phyloP scores from a whole-genome alignment of 1,139 yeast species.

The Blastobotrys apis region DNA sequence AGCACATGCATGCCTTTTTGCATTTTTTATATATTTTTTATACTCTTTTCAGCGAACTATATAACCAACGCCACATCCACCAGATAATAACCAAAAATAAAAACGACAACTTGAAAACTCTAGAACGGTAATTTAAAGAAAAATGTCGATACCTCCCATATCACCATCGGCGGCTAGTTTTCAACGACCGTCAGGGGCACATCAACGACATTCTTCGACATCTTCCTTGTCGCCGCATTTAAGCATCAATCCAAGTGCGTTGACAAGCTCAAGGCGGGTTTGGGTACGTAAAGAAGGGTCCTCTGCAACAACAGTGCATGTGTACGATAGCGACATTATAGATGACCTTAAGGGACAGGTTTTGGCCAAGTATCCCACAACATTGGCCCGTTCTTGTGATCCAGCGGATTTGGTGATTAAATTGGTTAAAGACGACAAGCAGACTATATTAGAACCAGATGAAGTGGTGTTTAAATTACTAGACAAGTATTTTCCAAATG shows the following conservation, averaged over 20 bases:
- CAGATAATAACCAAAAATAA: too few species aligned
- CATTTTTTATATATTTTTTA: too few species aligned
- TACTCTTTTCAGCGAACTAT: too few species aligned
- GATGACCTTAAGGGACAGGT: slow-evolving; percentile 70
- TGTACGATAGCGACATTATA: slow-evolving; percentile 52
- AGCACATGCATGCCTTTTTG: too few species aligned
- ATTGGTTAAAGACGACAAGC: slow-evolving; percentile 10
- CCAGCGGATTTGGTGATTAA: slow-evolving; percentile 56
- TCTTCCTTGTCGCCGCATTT: slow-evolving; percentile 8
- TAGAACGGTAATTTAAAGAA: too few species aligned
- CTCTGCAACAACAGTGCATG: slow-evolving; percentile 63
- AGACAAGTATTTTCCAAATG: slow-evolving; percentile 59
- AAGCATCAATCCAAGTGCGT: background rate
- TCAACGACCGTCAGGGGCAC: background rate
- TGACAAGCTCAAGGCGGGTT: slow-evolving; percentile 38
- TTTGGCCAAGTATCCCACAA: slow-evolving; percentile 60
- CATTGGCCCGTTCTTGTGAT: slow-evolving; percentile 58
- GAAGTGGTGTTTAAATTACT: slow-evolving; percentile 55
- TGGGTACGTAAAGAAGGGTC: slow-evolving; percentile 60
- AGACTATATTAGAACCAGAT: slow-evolving; percentile 46
- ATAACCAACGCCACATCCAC: too few species aligned
- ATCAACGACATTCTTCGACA: slow-evolving; percentile 12
- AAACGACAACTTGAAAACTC: too few species aligned
- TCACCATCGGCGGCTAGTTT: slow-evolving; percentile 5
- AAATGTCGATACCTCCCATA: slow-evolving; percentile 7